Percentiles rank a stretch among this genome's conserved stretches.
phyloP scores from a whole-genome alignment of 805 yeast species.

The Metschnikowia aberdeeniae region DNA sequence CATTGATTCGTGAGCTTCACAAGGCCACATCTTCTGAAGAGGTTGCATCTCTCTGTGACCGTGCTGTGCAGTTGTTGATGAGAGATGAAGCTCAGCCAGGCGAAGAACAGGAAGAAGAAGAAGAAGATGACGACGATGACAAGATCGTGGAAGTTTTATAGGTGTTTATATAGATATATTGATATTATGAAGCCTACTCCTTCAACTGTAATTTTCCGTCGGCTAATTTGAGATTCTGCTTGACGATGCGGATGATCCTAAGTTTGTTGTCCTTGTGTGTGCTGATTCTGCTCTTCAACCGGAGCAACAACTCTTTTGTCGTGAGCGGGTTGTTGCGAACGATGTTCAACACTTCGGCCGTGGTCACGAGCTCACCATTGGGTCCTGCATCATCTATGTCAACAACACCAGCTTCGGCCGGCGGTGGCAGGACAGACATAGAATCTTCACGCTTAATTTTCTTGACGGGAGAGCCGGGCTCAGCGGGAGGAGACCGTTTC shows the following conservation, averaged over 20 bases:
- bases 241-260: constrained; percentile 54
- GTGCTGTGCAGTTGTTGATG: constrained; percentile 86
- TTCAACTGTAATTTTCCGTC: constrained; percentile 44
- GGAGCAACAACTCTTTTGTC: constrained; percentile 58
- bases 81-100: constrained; percentile 66
- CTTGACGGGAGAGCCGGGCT: constrained; percentile 31
- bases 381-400: constrained; percentile 37
- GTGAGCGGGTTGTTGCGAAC: constrained; percentile 56
- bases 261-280: constrained; percentile 61
- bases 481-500: constrained; percentile 25
- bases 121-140: constrained; percentile 48
- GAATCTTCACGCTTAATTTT: constrained; percentile 35
- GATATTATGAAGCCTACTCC: constrained; percentile 15
- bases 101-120: constrained; percentile 33
- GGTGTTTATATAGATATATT: neutral
- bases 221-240: constrained; percentile 51
- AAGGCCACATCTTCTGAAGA: constrained; percentile 42
- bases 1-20: constrained; percentile 82
- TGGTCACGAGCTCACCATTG: constrained; percentile 51
- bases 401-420: constrained; percentile 8
- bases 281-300: constrained; percentile 57
- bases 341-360: constrained; percentile 64
- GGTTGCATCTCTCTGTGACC: constrained; percentile 69
- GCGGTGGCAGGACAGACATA: constrained; percentile 10
- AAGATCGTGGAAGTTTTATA: constrained; percentile 51